Evolutionary conservation across 1,139 yeast genomes (phyloP).

Genomic region (Yamadazyma diddensiae): DNA sequence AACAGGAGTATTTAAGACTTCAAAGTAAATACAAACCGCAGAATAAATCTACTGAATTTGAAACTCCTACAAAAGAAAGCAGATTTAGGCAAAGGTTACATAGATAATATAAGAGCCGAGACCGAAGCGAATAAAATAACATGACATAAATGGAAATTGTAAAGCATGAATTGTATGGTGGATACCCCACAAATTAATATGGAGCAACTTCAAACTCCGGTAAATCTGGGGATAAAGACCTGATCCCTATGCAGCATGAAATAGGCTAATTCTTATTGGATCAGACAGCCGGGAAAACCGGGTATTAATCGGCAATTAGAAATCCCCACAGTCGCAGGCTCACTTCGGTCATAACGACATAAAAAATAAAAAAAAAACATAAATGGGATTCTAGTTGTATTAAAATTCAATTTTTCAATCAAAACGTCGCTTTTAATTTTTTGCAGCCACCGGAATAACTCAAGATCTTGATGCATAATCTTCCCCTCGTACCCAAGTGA

Average conservation of each 20-base stretch:
- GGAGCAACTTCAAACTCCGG: too few relatives aligned
- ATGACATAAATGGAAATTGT: too few relatives aligned
- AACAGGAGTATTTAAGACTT: conserved; percentile 13
- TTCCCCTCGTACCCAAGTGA: conserved; percentile 6
- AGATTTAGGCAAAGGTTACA: conserved; percentile 14
- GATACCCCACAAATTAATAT: conserved; percentile 2
- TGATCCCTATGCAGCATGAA: background rate
- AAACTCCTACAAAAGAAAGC: conserved; percentile 11
- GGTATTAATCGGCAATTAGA: conserved; percentile 1
- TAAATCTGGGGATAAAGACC: conserved; percentile 4
- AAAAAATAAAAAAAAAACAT: conserved; percentile 1
- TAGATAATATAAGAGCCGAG: too few relatives aligned
- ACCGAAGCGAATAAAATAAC: too few relatives aligned
- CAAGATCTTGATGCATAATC: background rate
- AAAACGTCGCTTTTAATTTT: background rate
- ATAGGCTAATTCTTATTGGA: conserved; percentile 6
- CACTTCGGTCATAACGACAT: background rate
- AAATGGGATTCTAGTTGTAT: too few relatives aligned
- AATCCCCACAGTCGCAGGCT: background rate
- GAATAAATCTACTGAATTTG: conserved; percentile 5
- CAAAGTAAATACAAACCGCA: conserved; percentile 9
- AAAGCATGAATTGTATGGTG: too few relatives aligned
- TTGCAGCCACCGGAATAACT: conserved; percentile 7
- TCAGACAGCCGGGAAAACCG: conserved; percentile 8
- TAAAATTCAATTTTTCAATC: too few relatives aligned